Evolutionary conservation across 345 rosid genomes (phyloP).

Genomic region (Passiflora organensis): DNA sequence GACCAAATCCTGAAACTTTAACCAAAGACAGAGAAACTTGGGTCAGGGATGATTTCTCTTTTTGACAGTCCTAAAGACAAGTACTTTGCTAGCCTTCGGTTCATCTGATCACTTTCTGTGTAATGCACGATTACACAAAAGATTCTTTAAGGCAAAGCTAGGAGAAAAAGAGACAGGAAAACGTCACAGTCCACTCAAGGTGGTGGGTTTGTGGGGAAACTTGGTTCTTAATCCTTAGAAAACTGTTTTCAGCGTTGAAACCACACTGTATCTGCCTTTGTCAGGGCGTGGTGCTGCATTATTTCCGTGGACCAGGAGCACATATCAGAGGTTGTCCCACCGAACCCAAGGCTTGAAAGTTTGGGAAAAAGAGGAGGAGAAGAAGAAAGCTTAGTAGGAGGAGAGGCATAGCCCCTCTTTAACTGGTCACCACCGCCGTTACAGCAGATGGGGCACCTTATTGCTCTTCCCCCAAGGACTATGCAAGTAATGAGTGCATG

Average conservation of each 20-base stretch:
- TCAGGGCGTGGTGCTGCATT: neutral
- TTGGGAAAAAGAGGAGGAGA: constrained; percentile 1
- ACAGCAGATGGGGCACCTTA: neutral
- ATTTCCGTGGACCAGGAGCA: neutral
- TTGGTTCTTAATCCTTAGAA: no score
- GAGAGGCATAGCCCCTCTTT: no score
- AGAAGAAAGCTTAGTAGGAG: no score
- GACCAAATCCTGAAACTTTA: neutral
- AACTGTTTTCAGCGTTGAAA: no score
- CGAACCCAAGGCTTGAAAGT: constrained; percentile 18
- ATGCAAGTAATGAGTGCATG: constrained; percentile 33
- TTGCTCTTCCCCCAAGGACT: neutral
- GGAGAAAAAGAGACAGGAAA: neutral
- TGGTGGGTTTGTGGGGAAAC: no score
- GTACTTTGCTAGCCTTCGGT: neutral
- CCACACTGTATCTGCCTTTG: no score
- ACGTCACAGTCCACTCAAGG: neutral
- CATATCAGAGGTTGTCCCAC: constrained; percentile 2
- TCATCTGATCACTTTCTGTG: neutral
- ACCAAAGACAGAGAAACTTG: no score
- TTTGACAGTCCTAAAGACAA: constrained; percentile 2
- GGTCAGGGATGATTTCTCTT: neutral
- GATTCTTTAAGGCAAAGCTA: neutral
- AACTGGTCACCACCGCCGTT: no score
- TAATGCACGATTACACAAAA: neutral